phyloP scores from a whole-genome alignment of 106 monocot genomes.

The Dioscorea dumetorum region DNA sequence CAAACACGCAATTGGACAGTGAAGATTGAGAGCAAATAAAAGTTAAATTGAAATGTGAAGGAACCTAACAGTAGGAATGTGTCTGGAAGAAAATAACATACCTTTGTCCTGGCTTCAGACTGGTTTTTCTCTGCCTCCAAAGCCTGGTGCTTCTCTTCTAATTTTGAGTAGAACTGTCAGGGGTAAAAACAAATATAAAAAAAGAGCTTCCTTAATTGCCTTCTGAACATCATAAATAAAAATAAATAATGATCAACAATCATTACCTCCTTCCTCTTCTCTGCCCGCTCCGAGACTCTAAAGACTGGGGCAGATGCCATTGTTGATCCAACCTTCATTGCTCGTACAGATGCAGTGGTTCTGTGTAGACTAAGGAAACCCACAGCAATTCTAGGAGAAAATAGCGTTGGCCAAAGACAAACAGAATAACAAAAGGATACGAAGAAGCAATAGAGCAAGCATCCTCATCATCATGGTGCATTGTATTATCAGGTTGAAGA shows the following conservation, averaged over 20 bases:
- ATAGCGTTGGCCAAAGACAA: not conserved
- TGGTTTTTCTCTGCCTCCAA: slow-evolving; percentile 57
- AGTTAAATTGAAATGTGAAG: too few species aligned
- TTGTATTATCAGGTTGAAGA: slow-evolving; percentile 41
- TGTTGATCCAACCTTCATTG: slow-evolving; percentile 25
- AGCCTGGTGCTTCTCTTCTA: slow-evolving; percentile 63
- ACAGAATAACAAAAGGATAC: slow-evolving; percentile 43
- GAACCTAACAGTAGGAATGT: too few species aligned
- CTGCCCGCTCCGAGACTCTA: slow-evolving; percentile 44
- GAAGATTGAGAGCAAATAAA: too few species aligned
- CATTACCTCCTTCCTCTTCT: slow-evolving; percentile 68
- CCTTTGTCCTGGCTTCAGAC: slow-evolving; percentile 55
- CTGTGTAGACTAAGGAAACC: slow-evolving; percentile 37
- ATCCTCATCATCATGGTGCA: slow-evolving; percentile 58
- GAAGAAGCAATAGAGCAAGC: slow-evolving; percentile 69
- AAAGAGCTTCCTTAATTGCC: not conserved
- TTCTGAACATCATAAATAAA: too few species aligned
- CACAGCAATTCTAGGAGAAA: not conserved
- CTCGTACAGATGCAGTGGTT: slow-evolving; percentile 29
- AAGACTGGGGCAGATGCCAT: slow-evolving; percentile 47
- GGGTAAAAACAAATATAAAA: not conserved
- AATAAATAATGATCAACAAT: too few species aligned
- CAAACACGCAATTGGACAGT: too few species aligned
- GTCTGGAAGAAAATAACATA: slow-evolving; percentile 3
- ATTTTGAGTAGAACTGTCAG: slow-evolving; percentile 55